A percentile compares a stretch with the other conserved stretches of the same genome.
phyloP scores from a whole-genome alignment of 495 filamentous ascomycete species.

The Thozetella sp. region DNA sequence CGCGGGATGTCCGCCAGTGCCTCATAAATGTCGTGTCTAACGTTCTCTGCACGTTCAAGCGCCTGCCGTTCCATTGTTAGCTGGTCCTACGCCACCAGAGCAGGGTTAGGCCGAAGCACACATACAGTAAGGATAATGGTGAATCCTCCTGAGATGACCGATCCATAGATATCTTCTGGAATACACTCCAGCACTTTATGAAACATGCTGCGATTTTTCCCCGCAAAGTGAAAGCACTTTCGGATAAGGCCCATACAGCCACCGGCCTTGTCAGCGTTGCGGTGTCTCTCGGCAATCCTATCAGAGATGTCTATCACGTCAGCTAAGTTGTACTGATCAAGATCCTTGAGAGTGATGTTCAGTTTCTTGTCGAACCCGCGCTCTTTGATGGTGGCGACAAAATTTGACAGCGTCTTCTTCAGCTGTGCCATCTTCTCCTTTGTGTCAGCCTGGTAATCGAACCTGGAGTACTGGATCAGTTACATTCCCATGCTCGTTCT shows the following conservation, averaged over 20 bases:
- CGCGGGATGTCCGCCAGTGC: no score
- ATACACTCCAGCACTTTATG: background rate
- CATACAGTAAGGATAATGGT: background rate
- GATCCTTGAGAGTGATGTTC: background rate
- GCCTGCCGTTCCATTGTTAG: no score
- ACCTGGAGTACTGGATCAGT: no score
- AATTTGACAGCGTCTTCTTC: background rate
- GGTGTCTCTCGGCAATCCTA: background rate
- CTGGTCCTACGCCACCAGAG: no score
- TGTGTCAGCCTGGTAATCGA: no score
- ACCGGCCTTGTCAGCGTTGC: background rate
- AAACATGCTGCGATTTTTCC: background rate
- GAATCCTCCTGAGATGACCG: background rate
- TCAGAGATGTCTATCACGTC: background rate
- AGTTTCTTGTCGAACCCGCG: background rate
- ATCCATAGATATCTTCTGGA: background rate
- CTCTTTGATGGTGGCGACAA: background rate
- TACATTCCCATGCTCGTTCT: no score
- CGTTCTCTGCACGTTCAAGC: no score
- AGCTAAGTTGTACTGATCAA: background rate
- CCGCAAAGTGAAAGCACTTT: background rate
- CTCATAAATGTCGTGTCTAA: no score
- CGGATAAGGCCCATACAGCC: background rate
- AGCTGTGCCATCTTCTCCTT: background rate
- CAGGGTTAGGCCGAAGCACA: no score